These are phyloP conservation scores for Chrysopogon serrulatus DNA, from an alignment of 176 grass and related monocot genomes.

Conservation along the genomic window DNA sequence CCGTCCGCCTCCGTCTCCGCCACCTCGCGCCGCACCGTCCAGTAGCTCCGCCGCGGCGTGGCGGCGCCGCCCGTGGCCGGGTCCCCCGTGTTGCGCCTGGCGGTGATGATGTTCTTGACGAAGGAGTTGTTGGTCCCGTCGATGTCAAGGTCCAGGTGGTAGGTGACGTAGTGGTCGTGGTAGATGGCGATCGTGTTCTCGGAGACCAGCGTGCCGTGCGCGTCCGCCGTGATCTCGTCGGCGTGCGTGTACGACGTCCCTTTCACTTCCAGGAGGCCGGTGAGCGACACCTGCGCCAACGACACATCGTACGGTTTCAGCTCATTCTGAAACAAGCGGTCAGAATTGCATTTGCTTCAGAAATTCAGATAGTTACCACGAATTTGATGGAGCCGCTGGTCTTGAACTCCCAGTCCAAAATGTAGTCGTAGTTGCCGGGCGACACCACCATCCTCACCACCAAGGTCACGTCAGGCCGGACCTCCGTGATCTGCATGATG, in stretches of 20 bases:
- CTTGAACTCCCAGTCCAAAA: conserved; percentile 93
- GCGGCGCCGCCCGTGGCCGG: background rate
- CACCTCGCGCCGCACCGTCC: conserved; percentile 61
- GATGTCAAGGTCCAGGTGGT: conserved; percentile 71
- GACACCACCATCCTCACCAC: conserved; percentile 75
- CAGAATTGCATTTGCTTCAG: background rate
- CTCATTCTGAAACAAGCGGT: background rate
- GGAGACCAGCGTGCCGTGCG: conserved; percentile 63
- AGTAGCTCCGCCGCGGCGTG: conserved; percentile 65
- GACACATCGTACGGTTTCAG: background rate
- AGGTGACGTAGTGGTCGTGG: conserved; percentile 88
- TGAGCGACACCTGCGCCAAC: conserved; percentile 50
- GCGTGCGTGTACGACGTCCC: conserved; percentile 50
- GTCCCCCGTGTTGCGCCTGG: conserved; percentile 20
- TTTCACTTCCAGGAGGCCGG: conserved; percentile 63
- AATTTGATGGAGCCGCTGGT: conserved; percentile 63
- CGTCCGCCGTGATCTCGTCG: conserved; percentile 41
- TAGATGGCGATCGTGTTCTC: conserved; percentile 77
- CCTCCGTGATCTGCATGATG: conserved; percentile 58
- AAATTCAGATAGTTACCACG: conserved; percentile 8
- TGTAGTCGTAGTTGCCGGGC: conserved; percentile 80
- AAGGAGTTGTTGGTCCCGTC: conserved; percentile 83
- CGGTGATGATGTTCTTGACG: conserved; percentile 36
- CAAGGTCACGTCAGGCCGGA: conserved; percentile 67
- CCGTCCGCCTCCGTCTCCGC: conserved; percentile 58